Base-by-base conservation (phyloP, 371 early-diverging fungal species). In the Homolaphlyctis polyrhiza region DNA sequence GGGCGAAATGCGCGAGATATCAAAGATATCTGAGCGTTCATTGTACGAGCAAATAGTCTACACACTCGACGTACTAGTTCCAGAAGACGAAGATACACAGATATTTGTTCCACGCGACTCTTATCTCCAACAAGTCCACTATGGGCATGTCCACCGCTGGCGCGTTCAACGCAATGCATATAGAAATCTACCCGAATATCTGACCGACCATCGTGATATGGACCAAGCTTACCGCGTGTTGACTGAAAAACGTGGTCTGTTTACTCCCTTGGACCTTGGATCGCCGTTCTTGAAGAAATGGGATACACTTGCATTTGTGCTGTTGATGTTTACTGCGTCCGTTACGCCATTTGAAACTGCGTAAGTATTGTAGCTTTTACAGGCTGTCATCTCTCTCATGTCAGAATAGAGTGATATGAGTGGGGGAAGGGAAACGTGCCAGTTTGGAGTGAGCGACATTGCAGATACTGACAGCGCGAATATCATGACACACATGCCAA, bases 291-390 rank as follows among this genome's bases (percentile, higher is more conserved):
- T 75, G 35, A 72, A 69, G 62, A 29, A 66, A 27, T 79, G 80
- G 80, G 80, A 79, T 71, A 58, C 70, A 48, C 59, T 79, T 32
- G 62, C 75, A 21, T 49, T 79, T 60, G 30, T 70, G 6, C 57
- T 79, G 59, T 64, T 79, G 34, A 47, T 79, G 14, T 79, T 71
- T 55, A 79, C 80, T 2, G 77, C 77, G 2, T 64, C 67, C 30
- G 73, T 76, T 5, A 79, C 80, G 21, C 80, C 80, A 0, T 79
- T 69, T 49, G 75, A 79, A 63, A 73, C 75, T 21, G 79, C 79
- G 73, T 78, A 59, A 68, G 71, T 70, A 28, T 32, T 35, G 47
- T 16, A n/a, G n/a, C n/a, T n/a, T n/a, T n/a, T n/a, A n/a, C n/a
- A n/a, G n/a, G n/a, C n/a, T n/a, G n/a, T n/a, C n/a, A n/a, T n/a